A percentile compares a stretch with the other conserved stretches of the same genome.
Conservation (phyloP, 139 green algal genomes). For the Closterium sp. region DNA sequence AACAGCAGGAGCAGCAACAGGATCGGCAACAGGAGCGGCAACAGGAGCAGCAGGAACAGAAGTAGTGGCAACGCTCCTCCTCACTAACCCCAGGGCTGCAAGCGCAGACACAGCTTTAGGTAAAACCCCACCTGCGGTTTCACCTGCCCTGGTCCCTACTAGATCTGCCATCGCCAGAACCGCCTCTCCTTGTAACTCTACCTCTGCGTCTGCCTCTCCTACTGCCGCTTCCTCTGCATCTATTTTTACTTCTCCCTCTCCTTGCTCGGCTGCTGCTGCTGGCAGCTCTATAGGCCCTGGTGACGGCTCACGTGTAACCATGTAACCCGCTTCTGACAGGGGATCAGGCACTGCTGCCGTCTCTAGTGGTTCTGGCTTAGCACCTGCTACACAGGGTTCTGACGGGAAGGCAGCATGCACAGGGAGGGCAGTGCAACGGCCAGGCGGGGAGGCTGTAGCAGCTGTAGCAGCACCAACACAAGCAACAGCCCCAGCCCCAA, state of each 20-base stretch:
- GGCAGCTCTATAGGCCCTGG: no score
- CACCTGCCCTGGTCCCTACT: neutral
- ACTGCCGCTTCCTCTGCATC: no score
- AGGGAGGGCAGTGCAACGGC: no score
- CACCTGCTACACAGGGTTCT: neutral
- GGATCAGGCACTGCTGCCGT: neutral
- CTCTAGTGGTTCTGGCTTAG: neutral
- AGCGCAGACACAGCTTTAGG: neutral
- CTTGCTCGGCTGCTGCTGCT: no score
- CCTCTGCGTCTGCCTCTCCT: neutral
- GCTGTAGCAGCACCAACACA: neutral
- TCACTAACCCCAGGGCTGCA: neutral
- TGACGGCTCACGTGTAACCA: neutral
- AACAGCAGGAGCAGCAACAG: neutral
- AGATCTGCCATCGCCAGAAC: neutral
- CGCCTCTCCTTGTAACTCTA: neutral
- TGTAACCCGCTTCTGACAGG: neutral
- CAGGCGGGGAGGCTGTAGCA: neutral
- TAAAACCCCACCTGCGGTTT: neutral
- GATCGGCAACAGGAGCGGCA: neutral
- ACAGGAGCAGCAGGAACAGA: neutral
- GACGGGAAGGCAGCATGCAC: no score
- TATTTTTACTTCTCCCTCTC: no score
- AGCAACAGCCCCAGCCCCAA: neutral
- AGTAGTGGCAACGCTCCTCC: neutral